These are phyloP conservation scores for Macrolepiota fuliginosa DNA, from an alignment of 768 basidiomycete genomes.

Conservation along the genomic window DNA sequence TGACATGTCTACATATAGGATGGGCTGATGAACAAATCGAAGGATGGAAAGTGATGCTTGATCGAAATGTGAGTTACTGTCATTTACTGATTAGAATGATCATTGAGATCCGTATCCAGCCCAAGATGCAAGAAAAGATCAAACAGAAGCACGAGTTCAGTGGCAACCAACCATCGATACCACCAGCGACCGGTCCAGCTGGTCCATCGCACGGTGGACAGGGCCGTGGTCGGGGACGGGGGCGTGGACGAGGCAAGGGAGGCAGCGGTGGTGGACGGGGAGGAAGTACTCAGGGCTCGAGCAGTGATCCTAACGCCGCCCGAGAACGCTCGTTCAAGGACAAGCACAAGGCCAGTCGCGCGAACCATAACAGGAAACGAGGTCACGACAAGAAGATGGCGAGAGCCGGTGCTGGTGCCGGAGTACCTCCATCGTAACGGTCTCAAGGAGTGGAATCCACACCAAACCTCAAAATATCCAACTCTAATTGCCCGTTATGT, in stretches of 20 bases:
- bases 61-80: conserved; percentile 66
- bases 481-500: neutral
- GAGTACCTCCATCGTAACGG: conserved; percentile 21
- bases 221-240: conserved; percentile 23
- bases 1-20: conserved; percentile 33
- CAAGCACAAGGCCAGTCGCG: conserved; percentile 70
- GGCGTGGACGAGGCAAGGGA: conserved; percentile 24
- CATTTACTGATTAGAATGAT: neutral
- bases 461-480: too few relatives aligned
- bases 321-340: conserved; percentile 72
- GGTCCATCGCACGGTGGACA: neutral
- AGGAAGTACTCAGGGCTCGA: conserved; percentile 34
- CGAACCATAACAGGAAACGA: conserved; percentile 73
- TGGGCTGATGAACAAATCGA: conserved; percentile 87
- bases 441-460: neutral
- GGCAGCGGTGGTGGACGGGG: conserved; percentile 39
- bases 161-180: conserved; percentile 47
- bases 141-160: conserved; percentile 74
- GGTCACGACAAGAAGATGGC: conserved; percentile 92
- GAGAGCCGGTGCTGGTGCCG: conserved; percentile 56
- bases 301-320: conserved; percentile 28
- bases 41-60: conserved; percentile 90
- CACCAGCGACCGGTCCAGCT: neutral
- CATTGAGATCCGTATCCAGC: conserved; percentile 34
- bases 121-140: conserved; percentile 66